Evolutionary conservation across 768 basidiomycete species (phyloP), one percentile per base, ranked within the genome.

Genomic region (Candolleomyces eurysporus): DNA sequence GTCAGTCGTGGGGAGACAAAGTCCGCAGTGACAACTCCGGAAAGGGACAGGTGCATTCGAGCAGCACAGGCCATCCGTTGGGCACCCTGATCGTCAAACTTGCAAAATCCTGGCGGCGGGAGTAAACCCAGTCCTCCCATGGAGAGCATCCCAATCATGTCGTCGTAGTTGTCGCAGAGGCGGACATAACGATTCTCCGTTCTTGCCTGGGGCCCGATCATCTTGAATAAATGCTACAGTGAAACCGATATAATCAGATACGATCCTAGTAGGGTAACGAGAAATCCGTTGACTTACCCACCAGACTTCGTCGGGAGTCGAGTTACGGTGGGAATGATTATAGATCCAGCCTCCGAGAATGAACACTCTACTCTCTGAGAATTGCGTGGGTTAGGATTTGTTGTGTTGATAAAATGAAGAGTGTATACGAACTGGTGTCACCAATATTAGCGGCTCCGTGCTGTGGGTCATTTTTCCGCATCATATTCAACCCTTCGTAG

Each of bases 281-380:
- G 5, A 1, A 7, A 36, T 11, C 36, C 36, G 17, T 19, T 13
- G 8, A 67, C 74, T 46, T 49, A 75, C 74, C 63, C 64, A 69
- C 74, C 74, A 75, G 17, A 65, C 70, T 58, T 74, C 68, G 13
- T 75, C 69, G 7, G 73, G 22, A 17, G 72, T 67, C 5, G 59
- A 62, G 8, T 42, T 30, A 9, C 40, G 54, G 26, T 73, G 72
- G 0, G 64, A 51, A 11, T 57, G 59, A 52, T 69, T 72, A n/a
- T 65, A 74, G 13, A 75, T 63, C 72, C 72, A 75, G 9, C 74
- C 74, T 22, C 69, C 70, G 5, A 75, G 61, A 3, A 75, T 57
- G 31, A 65, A 62, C 32, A 71, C 48, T 14, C 71, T 65, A 50
- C 56, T 63, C 21, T 62, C 67, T 68, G 21, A 30, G 4, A 5